Conservation (phyloP, 2,329 filamentous ascomycete species). For the Thelonectria olida region DNA sequence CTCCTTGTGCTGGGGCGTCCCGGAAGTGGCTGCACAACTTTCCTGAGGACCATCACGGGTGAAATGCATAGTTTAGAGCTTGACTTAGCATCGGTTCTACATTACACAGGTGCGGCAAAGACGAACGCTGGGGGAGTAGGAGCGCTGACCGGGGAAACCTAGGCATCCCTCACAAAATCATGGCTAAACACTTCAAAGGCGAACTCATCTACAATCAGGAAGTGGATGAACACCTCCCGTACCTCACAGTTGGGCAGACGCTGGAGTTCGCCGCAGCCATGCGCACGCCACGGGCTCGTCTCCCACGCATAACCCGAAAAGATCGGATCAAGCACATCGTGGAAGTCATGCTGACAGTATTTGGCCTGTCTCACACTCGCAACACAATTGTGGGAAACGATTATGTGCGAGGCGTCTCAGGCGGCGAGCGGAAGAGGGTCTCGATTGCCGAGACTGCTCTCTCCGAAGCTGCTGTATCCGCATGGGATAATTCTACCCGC, state of each 20-base stretch:
- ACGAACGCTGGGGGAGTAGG: conserved; percentile 55
- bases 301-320: neutral
- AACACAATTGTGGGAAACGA: conserved; percentile 65
- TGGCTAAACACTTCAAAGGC: conserved; percentile 48
- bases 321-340: conserved; percentile 46
- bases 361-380: conserved; percentile 63
- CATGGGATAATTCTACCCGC: conserved; percentile 57
- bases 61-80: conserved; percentile 71
- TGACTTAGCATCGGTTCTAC: conserved; percentile 64
- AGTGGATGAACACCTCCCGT: conserved; percentile 55
- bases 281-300: conserved; percentile 48
- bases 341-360: conserved; percentile 62
- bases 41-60: conserved; percentile 63
- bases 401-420: conserved; percentile 55
- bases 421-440: conserved; percentile 57
- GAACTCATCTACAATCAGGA: conserved; percentile 75
- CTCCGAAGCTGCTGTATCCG: conserved; percentile 36
- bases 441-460: conserved; percentile 44
- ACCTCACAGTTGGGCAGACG: conserved; percentile 62
- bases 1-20: conserved; percentile 63
- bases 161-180: neutral
- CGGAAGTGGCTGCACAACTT: conserved; percentile 66
- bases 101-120: conserved; percentile 68
- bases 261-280: conserved; percentile 65
- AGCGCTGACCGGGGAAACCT: neutral